Conservation (phyloP, 2,329 filamentous ascomycete species). For the Colletotrichum navitas region DNA sequence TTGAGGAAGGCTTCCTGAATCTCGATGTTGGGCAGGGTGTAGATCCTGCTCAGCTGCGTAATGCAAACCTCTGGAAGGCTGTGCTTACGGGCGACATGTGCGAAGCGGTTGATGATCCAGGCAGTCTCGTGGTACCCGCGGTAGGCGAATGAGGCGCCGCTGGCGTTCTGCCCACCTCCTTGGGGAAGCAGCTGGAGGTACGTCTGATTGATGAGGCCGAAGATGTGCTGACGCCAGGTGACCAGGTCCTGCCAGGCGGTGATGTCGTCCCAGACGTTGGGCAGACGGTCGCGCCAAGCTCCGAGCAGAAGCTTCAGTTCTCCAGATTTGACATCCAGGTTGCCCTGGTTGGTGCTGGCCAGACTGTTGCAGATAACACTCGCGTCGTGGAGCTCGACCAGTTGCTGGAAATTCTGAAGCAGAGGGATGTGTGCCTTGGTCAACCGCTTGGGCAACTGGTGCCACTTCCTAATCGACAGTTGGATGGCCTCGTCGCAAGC, state of each 20-base stretch:
- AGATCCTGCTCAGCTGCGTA: constrained; percentile 95
- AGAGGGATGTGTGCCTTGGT: constrained; percentile 96
- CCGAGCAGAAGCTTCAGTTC: constrained; percentile 94
- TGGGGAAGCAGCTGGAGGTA: constrained; percentile 88
- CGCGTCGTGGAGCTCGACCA: constrained; percentile 97
- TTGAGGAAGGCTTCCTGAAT: constrained; percentile 99
- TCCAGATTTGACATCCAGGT: constrained; percentile 93
- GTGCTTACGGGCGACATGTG: constrained; percentile 97
- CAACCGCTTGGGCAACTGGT: constrained; percentile 92
- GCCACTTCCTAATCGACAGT: constrained; percentile 97
- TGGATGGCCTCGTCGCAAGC: constrained; percentile 98
- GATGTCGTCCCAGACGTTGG: constrained; percentile 99
- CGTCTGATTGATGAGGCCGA: constrained; percentile 94
- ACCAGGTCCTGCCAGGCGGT: constrained; percentile 99
- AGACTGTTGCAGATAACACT: constrained; percentile 96
- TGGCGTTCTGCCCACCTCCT: constrained; percentile 80
- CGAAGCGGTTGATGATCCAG: constrained; percentile 99
- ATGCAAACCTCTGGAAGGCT: constrained; percentile 97
- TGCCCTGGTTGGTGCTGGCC: constrained; percentile 82
- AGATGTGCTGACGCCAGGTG: constrained; percentile 99
- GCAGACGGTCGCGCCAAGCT: constrained; percentile 94
- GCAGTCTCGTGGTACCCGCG: constrained; percentile 98
- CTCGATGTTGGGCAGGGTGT: constrained; percentile 98
- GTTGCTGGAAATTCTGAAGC: constrained; percentile 96
- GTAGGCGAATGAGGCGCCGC: constrained; percentile 94